Evolutionary conservation across 1,284 basidiomycete species (phyloP).

Genomic region (Puccinia coronata): DNA sequence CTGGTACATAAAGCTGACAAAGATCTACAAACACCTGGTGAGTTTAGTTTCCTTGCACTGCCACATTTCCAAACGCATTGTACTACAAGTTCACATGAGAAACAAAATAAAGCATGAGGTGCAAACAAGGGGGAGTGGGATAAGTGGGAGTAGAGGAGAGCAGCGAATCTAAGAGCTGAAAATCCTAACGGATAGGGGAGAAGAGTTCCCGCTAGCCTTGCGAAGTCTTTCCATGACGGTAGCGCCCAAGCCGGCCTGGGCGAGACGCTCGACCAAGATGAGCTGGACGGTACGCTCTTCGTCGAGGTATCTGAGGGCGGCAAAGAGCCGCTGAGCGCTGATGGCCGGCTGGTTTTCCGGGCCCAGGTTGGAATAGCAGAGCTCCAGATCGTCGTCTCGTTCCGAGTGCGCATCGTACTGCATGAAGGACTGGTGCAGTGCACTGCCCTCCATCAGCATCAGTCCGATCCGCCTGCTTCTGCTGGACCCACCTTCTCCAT

Average conservation of each 20-base stretch:
- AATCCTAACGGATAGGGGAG: neutral
- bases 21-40: no score
- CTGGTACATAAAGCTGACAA: no score
- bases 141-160: neutral
- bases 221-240: conserved; percentile 46
- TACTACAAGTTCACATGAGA: no score
- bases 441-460: conserved; percentile 40
- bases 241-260: conserved; percentile 28
- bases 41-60: no score
- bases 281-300: conserved; percentile 29
- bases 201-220: conserved; percentile 19
- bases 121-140: no score
- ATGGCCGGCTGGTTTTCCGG: conserved; percentile 27
- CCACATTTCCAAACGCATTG: no score
- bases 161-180: neutral
- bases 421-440: conserved; percentile 12
- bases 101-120: no score
- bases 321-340: conserved; percentile 40
- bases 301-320: conserved; percentile 31
- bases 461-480: conserved; percentile 21
- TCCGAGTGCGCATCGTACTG: neutral
- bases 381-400: neutral
- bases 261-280: conserved; percentile 35
- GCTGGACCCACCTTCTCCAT: neutral
- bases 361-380: conserved; percentile 31